A percentile compares a stretch with the other conserved stretches of the same genome.
phyloP scores from a whole-genome alignment of 2,329 filamentous ascomycete genomes.

The Aspergillus novoparasiticus region DNA sequence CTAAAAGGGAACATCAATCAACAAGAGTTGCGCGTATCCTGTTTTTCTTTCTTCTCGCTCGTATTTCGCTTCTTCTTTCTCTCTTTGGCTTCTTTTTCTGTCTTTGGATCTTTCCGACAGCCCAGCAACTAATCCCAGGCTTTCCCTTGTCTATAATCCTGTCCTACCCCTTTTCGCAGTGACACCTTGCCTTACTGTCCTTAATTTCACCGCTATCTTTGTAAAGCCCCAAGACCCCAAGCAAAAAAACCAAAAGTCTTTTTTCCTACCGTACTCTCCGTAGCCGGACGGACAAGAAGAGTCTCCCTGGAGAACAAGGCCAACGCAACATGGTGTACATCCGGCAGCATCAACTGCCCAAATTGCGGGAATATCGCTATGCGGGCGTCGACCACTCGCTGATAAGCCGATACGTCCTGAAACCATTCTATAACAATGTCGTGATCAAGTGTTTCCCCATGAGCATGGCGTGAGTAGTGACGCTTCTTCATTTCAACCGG shows the following conservation, averaged over 20 bases:
- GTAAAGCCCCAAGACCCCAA: background rate
- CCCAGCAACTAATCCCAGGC: background rate
- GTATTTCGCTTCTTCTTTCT: conserved; percentile 8
- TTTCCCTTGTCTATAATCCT: background rate
- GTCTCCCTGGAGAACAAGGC: conserved; percentile 2
- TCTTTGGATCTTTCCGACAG: conserved; percentile 1
- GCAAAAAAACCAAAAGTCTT: background rate
- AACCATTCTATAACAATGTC: conserved; percentile 94
- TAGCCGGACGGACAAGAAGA: conserved; percentile 1
- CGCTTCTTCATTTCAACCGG: background rate
- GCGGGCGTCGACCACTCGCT: conserved; percentile 87
- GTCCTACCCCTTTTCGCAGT: background rate
- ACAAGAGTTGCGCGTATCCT: conserved; percentile 7
- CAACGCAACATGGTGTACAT: conserved; percentile 83
- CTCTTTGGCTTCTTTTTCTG: background rate
- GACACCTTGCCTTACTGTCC: background rate
- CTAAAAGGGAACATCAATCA: conserved; percentile 10
- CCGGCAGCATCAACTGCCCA: conserved; percentile 83
- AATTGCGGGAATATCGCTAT: conserved; percentile 95
- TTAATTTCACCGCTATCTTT: conserved; percentile 2
- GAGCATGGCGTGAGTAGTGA: conserved; percentile 75
- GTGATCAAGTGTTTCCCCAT: conserved; percentile 95
- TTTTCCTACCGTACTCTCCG: background rate
- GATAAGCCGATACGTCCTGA: conserved; percentile 87
- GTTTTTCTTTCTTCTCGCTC: conserved; percentile 9